Conservation (phyloP, 2,329 filamentous ascomycete species). For the Aspergillus quadricinctus region DNA sequence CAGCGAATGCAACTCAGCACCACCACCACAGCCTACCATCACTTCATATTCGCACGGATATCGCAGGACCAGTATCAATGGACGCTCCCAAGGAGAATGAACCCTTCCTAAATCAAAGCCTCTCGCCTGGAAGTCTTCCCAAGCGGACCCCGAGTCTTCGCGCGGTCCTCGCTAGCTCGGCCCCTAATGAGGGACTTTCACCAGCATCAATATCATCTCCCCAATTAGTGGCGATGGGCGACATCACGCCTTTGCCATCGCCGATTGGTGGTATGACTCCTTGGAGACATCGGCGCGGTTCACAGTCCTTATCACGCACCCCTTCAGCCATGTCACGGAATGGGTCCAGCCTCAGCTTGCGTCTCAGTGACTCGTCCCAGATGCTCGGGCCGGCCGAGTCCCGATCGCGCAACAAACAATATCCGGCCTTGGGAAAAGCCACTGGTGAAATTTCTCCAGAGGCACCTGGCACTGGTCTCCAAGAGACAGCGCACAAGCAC, state of each 20-base stretch:
- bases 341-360: slow-evolving; percentile 32
- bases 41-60: slow-evolving; percentile 35
- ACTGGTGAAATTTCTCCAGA: slow-evolving; percentile 22
- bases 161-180: slow-evolving; percentile 32
- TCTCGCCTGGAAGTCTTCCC: slow-evolving; percentile 41
- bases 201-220: slow-evolving; percentile 71
- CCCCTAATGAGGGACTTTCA: slow-evolving; percentile 44
- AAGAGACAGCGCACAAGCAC: slow-evolving; percentile 44
- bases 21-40: slow-evolving; percentile 18
- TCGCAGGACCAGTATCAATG: slow-evolving; percentile 21
- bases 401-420: slow-evolving; percentile 35
- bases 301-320: slow-evolving; percentile 44
- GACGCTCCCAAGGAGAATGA: slow-evolving; percentile 32
- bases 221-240: slow-evolving; percentile 69
- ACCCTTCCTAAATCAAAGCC: slow-evolving; percentile 33
- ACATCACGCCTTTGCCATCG: slow-evolving; percentile 75
- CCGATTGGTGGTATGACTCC: slow-evolving; percentile 51
- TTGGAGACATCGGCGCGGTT: slow-evolving; percentile 48
- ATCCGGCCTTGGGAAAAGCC: slow-evolving; percentile 34
- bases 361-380: slow-evolving; percentile 34
- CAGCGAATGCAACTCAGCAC: slow-evolving; percentile 7
- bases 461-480: slow-evolving; percentile 18
- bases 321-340: slow-evolving; percentile 39
- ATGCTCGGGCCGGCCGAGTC: slow-evolving; percentile 27
- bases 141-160: slow-evolving; percentile 44